Evolutionary conservation across 1,139 yeast species (phyloP).

Genomic region (Hansenula lynferdii): DNA sequence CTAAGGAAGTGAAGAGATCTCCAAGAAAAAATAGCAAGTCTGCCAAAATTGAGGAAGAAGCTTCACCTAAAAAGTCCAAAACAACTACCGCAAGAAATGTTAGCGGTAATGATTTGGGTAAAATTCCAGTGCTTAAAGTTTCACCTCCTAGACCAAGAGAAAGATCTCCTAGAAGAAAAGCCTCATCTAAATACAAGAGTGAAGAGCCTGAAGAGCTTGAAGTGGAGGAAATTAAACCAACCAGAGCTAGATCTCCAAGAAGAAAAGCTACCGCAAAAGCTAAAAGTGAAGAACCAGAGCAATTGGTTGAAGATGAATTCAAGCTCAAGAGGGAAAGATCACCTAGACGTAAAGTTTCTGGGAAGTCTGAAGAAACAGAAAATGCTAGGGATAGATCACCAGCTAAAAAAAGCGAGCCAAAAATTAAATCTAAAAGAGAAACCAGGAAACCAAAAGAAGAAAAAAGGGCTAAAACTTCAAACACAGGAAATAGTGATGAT

Average conservation of each 20-base stretch:
- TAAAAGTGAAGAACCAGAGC: too few species aligned
- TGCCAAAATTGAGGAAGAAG: neutral
- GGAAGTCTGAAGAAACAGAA: neutral
- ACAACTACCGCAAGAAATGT: neutral
- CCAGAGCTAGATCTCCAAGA: neutral
- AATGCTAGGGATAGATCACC: constrained; percentile 7
- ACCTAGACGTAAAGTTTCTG: neutral
- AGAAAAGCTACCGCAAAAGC: neutral
- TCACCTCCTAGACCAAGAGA: constrained; percentile 5
- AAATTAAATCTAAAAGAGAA: neutral
- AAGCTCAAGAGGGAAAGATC: too few species aligned
- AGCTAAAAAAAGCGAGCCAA: constrained; percentile 1
- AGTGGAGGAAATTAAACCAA: too few species aligned
- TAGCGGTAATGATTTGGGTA: constrained; percentile 4
- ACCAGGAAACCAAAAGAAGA: constrained; percentile 3
- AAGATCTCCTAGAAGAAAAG: constrained; percentile 1
- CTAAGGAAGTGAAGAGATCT: constrained; percentile 4
- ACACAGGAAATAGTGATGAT: neutral
- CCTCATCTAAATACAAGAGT: neutral
- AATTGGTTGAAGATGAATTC: too few species aligned
- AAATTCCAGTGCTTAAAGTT: constrained; percentile 9
- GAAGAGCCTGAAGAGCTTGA: neutral
- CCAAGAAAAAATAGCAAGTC: constrained; percentile 14
- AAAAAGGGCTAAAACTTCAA: neutral
- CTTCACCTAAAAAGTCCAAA: constrained; percentile 4